Conservation (phyloP, 2,329 filamentous ascomycete species). For the Phaeosphaeriaceae sp. region DNA sequence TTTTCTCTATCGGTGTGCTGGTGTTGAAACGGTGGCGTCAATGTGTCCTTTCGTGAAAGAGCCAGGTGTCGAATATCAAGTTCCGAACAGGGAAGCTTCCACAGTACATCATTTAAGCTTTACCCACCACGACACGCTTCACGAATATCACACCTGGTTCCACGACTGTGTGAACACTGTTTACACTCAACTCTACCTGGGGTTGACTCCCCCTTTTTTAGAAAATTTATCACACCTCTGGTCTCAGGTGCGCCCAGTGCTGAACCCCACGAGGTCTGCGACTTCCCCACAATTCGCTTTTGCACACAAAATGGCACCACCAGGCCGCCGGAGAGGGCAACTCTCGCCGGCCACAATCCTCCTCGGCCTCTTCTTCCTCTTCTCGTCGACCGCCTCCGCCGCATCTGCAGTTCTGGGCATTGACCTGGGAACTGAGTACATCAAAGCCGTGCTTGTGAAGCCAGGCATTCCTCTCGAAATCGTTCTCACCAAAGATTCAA, state of each 20-base stretch:
- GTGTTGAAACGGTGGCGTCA: conserved; percentile 28
- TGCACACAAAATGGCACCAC: conserved; percentile 53
- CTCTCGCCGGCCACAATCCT: conserved; percentile 55
- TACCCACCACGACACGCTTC: conserved; percentile 25
- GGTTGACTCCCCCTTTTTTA: conserved; percentile 35
- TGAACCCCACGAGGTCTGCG: conserved; percentile 23
- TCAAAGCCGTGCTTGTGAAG: conserved; percentile 95
- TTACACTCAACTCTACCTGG: conserved; percentile 18
- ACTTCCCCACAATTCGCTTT: conserved; percentile 30
- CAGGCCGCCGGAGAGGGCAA: conserved; percentile 51
- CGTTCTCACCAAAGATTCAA: conserved; percentile 95
- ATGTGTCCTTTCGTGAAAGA: conserved; percentile 42
- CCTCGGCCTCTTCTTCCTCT: conserved; percentile 60
- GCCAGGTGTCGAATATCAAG: conserved; percentile 37
- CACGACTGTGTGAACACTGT: conserved; percentile 18
- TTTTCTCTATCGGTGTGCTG: conserved; percentile 16
- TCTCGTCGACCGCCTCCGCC: conserved; percentile 63
- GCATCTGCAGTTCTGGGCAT: conserved; percentile 85
- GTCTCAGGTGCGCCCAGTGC: conserved; percentile 8
- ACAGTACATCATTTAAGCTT: conserved; percentile 25
- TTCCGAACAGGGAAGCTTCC: conserved; percentile 29
- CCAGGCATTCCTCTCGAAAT: conserved; percentile 97
- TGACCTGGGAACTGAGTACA: conserved; percentile 94
- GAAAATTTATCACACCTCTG: conserved; percentile 26
- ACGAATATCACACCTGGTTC: conserved; percentile 23